phyloP scores from a whole-genome alignment of 2,329 filamentous ascomycete genomes.

The Ascochyta clinopodiicola region DNA sequence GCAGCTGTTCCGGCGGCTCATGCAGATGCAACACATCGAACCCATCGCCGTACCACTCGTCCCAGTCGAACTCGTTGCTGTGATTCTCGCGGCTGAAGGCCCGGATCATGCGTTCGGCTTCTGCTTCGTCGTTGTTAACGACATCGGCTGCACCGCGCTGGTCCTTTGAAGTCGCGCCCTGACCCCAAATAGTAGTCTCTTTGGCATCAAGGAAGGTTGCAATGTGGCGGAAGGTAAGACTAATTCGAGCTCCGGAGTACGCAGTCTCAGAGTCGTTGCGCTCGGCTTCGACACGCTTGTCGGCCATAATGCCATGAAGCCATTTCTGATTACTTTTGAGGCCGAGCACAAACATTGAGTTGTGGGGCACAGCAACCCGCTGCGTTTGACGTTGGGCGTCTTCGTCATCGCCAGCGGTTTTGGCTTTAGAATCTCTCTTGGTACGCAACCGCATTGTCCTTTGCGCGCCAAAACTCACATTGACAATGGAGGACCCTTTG shows the following conservation, averaged over 20 bases:
- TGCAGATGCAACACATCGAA: conserved; percentile 79
- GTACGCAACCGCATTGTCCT: conserved; percentile 88
- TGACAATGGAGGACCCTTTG: conserved; percentile 81
- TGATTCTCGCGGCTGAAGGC: conserved; percentile 90
- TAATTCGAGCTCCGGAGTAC: conserved; percentile 79
- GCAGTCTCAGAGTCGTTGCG: conserved; percentile 75
- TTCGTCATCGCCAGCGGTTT: conserved; percentile 37
- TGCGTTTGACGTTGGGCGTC: conserved; percentile 60
- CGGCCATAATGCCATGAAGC: conserved; percentile 90
- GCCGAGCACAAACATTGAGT: conserved; percentile 86
- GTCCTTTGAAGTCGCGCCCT: conserved; percentile 78
- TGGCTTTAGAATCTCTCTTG: conserved; percentile 62
- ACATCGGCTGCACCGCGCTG: conserved; percentile 66
- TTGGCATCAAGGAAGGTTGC: conserved; percentile 78
- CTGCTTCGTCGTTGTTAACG: conserved; percentile 70
- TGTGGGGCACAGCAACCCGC: conserved; percentile 80
- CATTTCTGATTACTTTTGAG: conserved; percentile 81
- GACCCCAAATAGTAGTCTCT: conserved; percentile 82
- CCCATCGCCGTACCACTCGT: conserved; percentile 74
- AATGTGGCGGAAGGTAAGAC: conserved; percentile 88
- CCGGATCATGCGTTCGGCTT: conserved; percentile 72
- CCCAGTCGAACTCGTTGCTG: conserved; percentile 73
- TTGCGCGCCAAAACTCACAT: conserved; percentile 91
- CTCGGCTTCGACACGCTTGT: conserved; percentile 74
- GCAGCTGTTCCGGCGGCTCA: conserved; percentile 36